Evolutionary conservation across 225 moss, liverwort and hornwort species (phyloP), one percentile per base, ranked within the genome.

Genomic region (Pseudisothecium myosuroides): DNA sequence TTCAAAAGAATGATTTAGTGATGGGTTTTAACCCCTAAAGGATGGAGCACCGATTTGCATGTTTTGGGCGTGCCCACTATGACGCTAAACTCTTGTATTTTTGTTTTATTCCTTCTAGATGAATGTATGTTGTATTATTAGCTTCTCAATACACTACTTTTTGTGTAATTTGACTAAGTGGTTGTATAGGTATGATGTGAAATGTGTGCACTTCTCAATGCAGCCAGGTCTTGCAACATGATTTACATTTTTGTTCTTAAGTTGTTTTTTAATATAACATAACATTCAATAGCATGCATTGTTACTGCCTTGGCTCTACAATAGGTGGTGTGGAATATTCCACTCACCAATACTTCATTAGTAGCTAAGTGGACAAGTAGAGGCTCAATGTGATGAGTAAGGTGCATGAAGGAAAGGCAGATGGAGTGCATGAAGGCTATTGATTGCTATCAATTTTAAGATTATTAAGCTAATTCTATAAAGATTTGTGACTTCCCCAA

Each of bases 81-180:
- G 24, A 37, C 1, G 56, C 79, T 79, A n/a, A 79, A 24, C 16
- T n/a, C 14, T 17, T 26, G 41, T 59, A 8, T 19, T 59, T 54
- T 80, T 19, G 6, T 60, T 80, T 80, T 6, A 60, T 60, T 60
- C 41, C 29, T 39, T 80, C 43, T 18, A 2, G 1, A 60, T 29
- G 41, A 27, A 80, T 29, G 12, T 26, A 17, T 41, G 12, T 5
- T 26, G 1, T 10, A 24, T 26, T 16, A n/a, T 11, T n/a, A 79
- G 1, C 79, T 79, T 56, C n/a, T 79, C 56, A 27, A 26, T 7
- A 56, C 4, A 10, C 6, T 56, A 56, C 24, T 17, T 26, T 78
- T 11, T 56, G 27, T 0, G 3, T 6, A n/a, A n/a, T n/a, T 37
- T 14, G n/a, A n/a, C 17, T 24, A 6, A 26, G 4, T 2, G 2